phyloP scores from a whole-genome alignment of 2,329 filamentous ascomycete species.

The Talaromyces sp. region DNA sequence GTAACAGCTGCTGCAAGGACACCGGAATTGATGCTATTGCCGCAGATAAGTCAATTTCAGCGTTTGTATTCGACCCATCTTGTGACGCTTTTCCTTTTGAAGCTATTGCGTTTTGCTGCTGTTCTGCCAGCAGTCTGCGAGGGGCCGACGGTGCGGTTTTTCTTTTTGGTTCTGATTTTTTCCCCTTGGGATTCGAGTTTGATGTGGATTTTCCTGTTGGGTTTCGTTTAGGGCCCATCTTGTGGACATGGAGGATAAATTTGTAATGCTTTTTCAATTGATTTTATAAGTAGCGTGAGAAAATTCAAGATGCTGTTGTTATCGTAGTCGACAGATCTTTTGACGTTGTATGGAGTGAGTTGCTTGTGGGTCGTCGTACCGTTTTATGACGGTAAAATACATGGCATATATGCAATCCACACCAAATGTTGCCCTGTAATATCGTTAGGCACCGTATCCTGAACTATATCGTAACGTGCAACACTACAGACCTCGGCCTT shows the following conservation, averaged over 20 bases:
- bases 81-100: background rate
- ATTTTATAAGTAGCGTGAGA: background rate
- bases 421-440: background rate
- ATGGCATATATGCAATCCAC: background rate
- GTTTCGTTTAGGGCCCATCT: background rate
- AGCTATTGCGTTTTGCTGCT: background rate
- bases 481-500: background rate
- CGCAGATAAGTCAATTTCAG: conserved; percentile 19
- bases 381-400: background rate
- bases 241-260: background rate
- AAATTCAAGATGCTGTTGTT: background rate
- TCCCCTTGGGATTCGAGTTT: background rate
- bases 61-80: conserved; percentile 5
- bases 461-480: background rate
- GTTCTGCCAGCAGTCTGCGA: background rate
- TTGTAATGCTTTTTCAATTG: background rate
- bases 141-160: background rate
- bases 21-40: conserved; percentile 33
- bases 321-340: background rate
- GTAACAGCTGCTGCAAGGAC: conserved; percentile 60
- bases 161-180: background rate
- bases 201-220: background rate
- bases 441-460: background rate
- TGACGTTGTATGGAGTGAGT: background rate
- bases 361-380: background rate